Percentiles rank a stretch among this genome's conserved stretches.
Evolutionary conservation across 2,329 filamentous ascomycete species (phyloP).

Genomic region (Botrytis hyacinthi): DNA sequence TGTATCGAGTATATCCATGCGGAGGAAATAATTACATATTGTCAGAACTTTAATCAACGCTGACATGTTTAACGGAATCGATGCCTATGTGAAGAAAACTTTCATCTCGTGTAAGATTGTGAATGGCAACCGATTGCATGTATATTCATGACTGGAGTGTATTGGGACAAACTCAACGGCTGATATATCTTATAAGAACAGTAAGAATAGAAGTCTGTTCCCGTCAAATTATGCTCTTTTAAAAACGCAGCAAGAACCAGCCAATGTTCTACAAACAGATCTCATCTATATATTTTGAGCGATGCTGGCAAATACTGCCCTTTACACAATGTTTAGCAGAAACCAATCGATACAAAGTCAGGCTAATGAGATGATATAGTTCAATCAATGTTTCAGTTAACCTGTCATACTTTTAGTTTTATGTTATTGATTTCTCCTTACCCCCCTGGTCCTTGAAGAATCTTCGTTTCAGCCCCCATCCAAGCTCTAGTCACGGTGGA

Average conservation of each 20-base stretch:
- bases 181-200: background rate
- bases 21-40: background rate
- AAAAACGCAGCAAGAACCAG: background rate
- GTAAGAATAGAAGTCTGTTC: background rate
- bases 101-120: background rate
- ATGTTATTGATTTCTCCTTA: background rate
- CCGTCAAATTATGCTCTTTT: background rate
- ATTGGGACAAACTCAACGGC: background rate
- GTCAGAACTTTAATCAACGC: background rate
- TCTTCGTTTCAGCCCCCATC: slow-evolving; percentile 9
- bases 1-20: background rate
- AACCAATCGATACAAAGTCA: background rate
- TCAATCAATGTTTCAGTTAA: background rate
- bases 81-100: background rate
- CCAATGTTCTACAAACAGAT: background rate
- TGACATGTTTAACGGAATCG: background rate
- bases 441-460: background rate
- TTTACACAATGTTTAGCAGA: background rate
- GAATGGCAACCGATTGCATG: background rate
- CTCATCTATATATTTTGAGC: background rate
- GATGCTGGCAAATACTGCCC: background rate
- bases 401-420: background rate
- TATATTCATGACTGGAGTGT: background rate
- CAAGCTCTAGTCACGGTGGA: background rate
- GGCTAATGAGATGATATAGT: background rate